Evolutionary conservation across 139 green algal genomes (phyloP).

Genomic region (Tetradesmus obliquus): DNA sequence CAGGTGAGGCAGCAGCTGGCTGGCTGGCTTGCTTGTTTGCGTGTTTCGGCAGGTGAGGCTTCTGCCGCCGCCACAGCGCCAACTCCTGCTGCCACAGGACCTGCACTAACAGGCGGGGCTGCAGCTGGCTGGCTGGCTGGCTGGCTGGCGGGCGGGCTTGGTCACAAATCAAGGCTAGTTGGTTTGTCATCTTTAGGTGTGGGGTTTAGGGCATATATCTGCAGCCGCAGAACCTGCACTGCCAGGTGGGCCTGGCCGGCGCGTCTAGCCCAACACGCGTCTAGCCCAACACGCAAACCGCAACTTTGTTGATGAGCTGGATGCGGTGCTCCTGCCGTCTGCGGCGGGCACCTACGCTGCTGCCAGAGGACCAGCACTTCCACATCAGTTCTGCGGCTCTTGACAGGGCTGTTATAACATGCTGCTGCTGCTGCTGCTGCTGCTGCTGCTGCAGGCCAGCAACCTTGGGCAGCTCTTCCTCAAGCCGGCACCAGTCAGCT

Average conservation of each 20-base stretch:
- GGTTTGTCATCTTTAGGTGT: too few species aligned
- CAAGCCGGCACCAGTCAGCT: slow-evolving; percentile 41
- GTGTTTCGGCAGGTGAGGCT: neutral
- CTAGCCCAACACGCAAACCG: too few species aligned
- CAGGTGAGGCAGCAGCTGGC: slow-evolving; percentile 46
- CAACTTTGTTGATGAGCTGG: too few species aligned
- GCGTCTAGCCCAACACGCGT: too few species aligned
- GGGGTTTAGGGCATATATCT: slow-evolving; percentile 38
- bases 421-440: neutral
- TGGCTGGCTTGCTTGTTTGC: neutral
- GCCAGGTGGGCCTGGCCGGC: slow-evolving; percentile 51
- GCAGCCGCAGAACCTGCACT: slow-evolving; percentile 82
- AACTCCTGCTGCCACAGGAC: slow-evolving; percentile 75
- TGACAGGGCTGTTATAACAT: neutral
- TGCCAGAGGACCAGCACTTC: slow-evolving; percentile 83
- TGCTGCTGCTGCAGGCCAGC: slow-evolving; percentile 38
- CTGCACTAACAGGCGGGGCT: slow-evolving; percentile 72
- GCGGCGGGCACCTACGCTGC: slow-evolving; percentile 42
- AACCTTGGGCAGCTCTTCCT: slow-evolving; percentile 63
- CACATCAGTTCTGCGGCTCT: slow-evolving; percentile 23
- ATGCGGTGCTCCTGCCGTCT: too few species aligned
- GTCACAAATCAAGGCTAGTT: too few species aligned
- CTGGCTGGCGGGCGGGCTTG: too few species aligned
- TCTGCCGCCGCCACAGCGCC: neutral
- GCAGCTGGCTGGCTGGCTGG: neutral